These are phyloP conservation scores for Sphagnurus paluster DNA, from an alignment of 1,284 basidiomycete genomes.

Conservation along the genomic window DNA sequence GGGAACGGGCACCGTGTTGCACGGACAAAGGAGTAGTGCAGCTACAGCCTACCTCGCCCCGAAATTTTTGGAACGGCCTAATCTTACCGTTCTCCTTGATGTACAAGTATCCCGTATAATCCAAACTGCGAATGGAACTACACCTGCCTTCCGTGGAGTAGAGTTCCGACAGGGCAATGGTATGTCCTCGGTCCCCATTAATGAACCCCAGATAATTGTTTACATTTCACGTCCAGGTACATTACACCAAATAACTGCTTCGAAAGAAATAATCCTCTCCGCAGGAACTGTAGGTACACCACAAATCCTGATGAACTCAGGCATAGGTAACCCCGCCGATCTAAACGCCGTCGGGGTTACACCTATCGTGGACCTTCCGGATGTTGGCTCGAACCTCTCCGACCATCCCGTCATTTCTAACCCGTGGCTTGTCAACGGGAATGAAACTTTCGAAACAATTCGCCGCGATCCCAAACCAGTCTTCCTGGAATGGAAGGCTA, in stretches of 20 bases:
- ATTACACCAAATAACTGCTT: background rate
- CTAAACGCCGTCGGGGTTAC: slow-evolving; percentile 35
- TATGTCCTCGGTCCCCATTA: slow-evolving; percentile 23
- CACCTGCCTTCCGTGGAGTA: background rate
- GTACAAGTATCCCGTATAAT: slow-evolving; percentile 20
- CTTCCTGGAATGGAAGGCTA: slow-evolving; percentile 7
- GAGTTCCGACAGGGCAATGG: slow-evolving; percentile 18
- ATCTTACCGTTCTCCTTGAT: slow-evolving; percentile 21
- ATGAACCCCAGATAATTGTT: no score
- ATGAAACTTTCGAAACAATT: slow-evolving; percentile 15
- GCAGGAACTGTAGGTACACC: slow-evolving; percentile 44
- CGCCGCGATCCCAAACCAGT: slow-evolving; percentile 16
- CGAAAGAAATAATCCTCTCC: slow-evolving; percentile 38
- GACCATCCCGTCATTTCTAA: slow-evolving; percentile 29
- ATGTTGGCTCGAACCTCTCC: slow-evolving; percentile 43
- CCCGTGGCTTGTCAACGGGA: slow-evolving; percentile 19
- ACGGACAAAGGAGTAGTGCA: slow-evolving; percentile 26
- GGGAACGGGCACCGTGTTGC: slow-evolving; percentile 25
- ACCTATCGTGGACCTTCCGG: slow-evolving; percentile 33
- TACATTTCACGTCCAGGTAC: slow-evolving; percentile 25
- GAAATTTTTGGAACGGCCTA: slow-evolving; percentile 21
- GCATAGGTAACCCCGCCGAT: slow-evolving; percentile 41
- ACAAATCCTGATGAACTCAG: slow-evolving; percentile 46
- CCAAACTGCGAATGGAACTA: background rate
- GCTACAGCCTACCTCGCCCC: slow-evolving; percentile 33